Base-by-base conservation (phyloP, 2,329 filamentous ascomycete genomes). In the Penicillium sp. region DNA sequence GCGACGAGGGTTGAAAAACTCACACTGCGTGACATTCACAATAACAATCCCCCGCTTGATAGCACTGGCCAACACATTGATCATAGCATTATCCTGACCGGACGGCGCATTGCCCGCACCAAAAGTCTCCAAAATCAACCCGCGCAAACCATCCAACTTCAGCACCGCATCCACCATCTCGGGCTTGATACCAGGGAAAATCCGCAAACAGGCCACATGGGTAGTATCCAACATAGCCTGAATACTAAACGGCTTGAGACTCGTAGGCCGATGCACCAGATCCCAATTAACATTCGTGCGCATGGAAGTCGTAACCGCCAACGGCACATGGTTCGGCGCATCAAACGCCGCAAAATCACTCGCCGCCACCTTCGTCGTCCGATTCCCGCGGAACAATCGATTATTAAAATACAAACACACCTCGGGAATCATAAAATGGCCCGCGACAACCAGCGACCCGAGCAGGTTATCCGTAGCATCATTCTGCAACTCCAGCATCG, bases 321-420 rank as follows among this genome's bases (percentile, higher is more conserved):
- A 75, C 3, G 91, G 88, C 29, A 86, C 81, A 59, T 83, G 82
- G 68, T 95, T 96, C n/a, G 91, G 91, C 38, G 86, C 89, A 50
- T 84, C 86, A 68, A 96, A 96, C 6, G 89, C 91, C 49, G 88
- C 84, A 66, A 95, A 95, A 46, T 88, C 83, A 50, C 87, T 88
- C 5, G 90, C 88, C 12, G 89, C 91, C 28, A 95, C 83, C 70
- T 96, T 96, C 54, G 88, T 93, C 9, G 88, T 84, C 52, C 91
- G 79, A 71, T 95, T 95, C 13, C 91, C 91, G 22, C 91, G 83
- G 73, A 91, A 95, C 16, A 96, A 80, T 58, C 85, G 89, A 73
- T 95, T 88, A 71, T 93, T 89, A 77, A 96, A 96, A 75, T 95
- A 95, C 30, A 96, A 79, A 66, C 89, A 91, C 45, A 96, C 91